Evolutionary conservation across 192 early-diverging fungal species (phyloP), one percentile per base, ranked within the genome.

Genomic region (Mortierella alpina): DNA sequence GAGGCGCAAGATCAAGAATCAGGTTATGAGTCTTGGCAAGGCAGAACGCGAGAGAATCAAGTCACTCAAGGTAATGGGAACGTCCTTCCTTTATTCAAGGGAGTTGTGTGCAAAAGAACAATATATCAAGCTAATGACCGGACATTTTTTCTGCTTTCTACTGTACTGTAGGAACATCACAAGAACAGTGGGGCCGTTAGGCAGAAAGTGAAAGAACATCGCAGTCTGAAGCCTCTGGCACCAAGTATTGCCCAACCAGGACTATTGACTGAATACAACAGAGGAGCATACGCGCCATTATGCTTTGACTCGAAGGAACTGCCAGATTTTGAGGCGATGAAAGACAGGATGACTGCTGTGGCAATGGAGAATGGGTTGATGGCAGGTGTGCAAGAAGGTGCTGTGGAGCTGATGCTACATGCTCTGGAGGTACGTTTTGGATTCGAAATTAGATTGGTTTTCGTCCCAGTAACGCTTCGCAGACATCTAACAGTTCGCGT

Each of bases 21-120:
- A 92, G 50, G 85, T 93, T 20, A 88, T 92, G 84, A 90, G 89
- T 63, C 75, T 93, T 59, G 88, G 87, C 49, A 92, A 91, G 62
- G 66, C 82, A 41, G 92, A 93, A 70, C 84, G 92, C 53, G 88
- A 92, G 53, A 83, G 87, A 31, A 84, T 93, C 59, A 92, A 92
- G 63, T 72, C 78, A 7, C 76, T 93, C 55, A 92, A 92, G 82
- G 87, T 88, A 74, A 56, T 8, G 6, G 15, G 14, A 58, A 22
- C 31, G 31, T 31, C 3, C 31, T 6, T 41, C 23, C 31, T 14
- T 18, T 10, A 1, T 57, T 20, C 55, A 14, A 2, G 12, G 4
- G 12, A 31, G 31, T 31, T 31, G 31, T 31, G 31, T 31, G 31
- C 31, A 3, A 20, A 42, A 46, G 17, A 7, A 0, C 8, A 48